Conservation (phyloP, 2,329 filamentous ascomycete genomes). For the Ophiostoma australiae region DNA sequence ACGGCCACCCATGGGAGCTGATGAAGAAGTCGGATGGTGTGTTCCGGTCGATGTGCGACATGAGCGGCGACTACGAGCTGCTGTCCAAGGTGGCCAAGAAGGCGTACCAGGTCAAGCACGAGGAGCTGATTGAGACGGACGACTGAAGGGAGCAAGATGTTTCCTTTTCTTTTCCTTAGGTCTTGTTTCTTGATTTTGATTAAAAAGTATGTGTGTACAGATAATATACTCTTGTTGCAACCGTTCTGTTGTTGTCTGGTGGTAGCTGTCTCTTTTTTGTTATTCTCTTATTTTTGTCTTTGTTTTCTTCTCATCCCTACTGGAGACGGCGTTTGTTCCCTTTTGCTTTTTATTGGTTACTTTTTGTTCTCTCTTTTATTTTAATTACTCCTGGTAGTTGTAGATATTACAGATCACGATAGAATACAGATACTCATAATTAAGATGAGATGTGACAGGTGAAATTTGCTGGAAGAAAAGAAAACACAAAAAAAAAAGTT, state of each 20-base stretch:
- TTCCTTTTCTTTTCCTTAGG: not conserved
- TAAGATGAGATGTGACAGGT: not conserved
- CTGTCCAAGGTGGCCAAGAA: slow-evolving; percentile 53
- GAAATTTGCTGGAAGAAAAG: not conserved
- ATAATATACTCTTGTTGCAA: slow-evolving; percentile 6
- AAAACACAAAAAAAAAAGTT: not conserved
- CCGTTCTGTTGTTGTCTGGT: not conserved
- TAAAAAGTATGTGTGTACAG: not conserved
- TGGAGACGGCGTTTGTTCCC: not conserved
- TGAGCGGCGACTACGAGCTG: slow-evolving; percentile 53
- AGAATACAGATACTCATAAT: not conserved
- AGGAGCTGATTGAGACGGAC: slow-evolving; percentile 19
- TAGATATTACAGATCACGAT: not conserved
- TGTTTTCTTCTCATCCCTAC: not conserved
- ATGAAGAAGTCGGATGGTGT: slow-evolving; percentile 63
- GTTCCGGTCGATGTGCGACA: slow-evolving; percentile 61
- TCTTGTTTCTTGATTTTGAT: not conserved
- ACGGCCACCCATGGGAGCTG: slow-evolving; percentile 80
- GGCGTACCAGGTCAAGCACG: slow-evolving; percentile 36
- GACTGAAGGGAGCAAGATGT: not conserved
- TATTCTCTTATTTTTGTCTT: not conserved
- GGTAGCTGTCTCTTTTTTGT: not conserved
- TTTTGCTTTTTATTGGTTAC: not conserved
- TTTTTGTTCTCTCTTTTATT: not conserved
- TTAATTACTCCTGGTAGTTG: not conserved